These are phyloP conservation scores for Arthrinium puccinioides DNA, from an alignment of 2,329 filamentous ascomycete genomes.

Conservation along the genomic window DNA sequence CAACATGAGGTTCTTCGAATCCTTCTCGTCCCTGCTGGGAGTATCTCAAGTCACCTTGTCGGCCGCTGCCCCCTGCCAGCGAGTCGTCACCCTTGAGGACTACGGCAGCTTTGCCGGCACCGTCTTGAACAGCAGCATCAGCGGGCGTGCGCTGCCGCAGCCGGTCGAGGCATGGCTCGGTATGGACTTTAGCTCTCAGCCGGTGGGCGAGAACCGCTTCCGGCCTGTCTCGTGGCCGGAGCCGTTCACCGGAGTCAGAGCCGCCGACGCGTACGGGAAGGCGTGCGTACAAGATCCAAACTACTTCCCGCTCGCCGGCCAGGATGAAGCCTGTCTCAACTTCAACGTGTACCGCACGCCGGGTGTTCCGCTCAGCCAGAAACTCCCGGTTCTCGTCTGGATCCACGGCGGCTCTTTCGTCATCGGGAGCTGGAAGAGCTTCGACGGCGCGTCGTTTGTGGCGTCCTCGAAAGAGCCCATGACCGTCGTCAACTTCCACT, in stretches of 20 bases:
- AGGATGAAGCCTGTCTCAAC: constrained; percentile 29
- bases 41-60: not conserved
- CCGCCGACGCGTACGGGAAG: constrained; percentile 31
- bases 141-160: constrained; percentile 20
- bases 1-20: not conserved
- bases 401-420: constrained; percentile 38
- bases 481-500: constrained; percentile 24
- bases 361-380: constrained; percentile 23
- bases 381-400: constrained; percentile 38
- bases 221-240: constrained; percentile 29
- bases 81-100: constrained; percentile 21
- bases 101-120: constrained; percentile 33
- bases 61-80: not conserved
- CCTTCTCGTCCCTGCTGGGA: not conserved
- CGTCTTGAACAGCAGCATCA: constrained; percentile 25
- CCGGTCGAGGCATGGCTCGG: constrained; percentile 40
- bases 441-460: constrained; percentile 7
- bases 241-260: constrained; percentile 30
- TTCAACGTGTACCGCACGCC: constrained; percentile 31
- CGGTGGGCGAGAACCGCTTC: constrained; percentile 32
- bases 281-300: constrained; percentile 31
- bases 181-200: constrained; percentile 36
- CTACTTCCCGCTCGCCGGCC: constrained; percentile 10
- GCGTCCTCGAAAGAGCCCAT: not conserved
- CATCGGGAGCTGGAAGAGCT: constrained; percentile 32